phyloP scores from a whole-genome alignment of 2,329 filamentous ascomycete species.

The Trichoderma gracile region DNA sequence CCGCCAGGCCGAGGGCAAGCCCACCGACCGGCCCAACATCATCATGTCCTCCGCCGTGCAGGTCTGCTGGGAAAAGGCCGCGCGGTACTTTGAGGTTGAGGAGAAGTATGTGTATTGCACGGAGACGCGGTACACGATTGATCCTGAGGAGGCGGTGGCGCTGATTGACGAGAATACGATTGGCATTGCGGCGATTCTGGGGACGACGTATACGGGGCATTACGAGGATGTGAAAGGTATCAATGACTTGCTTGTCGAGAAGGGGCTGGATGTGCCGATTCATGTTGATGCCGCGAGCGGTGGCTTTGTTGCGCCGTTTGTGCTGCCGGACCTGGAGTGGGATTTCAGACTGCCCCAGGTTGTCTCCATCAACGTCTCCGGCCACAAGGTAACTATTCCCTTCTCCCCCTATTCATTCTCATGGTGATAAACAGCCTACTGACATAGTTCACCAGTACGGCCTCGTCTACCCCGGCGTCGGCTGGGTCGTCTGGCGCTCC shows the following conservation, averaged over 20 bases:
- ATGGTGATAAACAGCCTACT: background rate
- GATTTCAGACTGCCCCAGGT: constrained; percentile 89
- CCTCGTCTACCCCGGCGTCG: constrained; percentile 83
- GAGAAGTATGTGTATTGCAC: constrained; percentile 76
- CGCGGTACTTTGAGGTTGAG: constrained; percentile 88
- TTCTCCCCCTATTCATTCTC: background rate
- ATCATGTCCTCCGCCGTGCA: constrained; percentile 96
- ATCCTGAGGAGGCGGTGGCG: constrained; percentile 60
- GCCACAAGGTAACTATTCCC: constrained; percentile 67
- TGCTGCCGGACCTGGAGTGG: constrained; percentile 81
- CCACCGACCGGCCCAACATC: constrained; percentile 79
- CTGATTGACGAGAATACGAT: constrained; percentile 73
- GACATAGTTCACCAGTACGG: constrained; percentile 47
- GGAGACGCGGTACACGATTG: constrained; percentile 61
- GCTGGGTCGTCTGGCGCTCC: constrained; percentile 88
- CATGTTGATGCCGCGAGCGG: constrained; percentile 93
- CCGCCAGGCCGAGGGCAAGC: constrained; percentile 79
- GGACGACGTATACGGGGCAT: constrained; percentile 92
- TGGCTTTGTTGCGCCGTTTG: constrained; percentile 91
- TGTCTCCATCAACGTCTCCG: constrained; percentile 90
- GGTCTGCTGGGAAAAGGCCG: constrained; percentile 95
- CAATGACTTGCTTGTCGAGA: constrained; percentile 80
- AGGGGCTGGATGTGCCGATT: constrained; percentile 76
- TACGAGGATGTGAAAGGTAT: constrained; percentile 93
- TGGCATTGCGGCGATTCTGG: constrained; percentile 87